Evolutionary conservation across 2,329 filamentous ascomycete genomes (phyloP).

Genomic region (Graphilbum fragrans): DNA sequence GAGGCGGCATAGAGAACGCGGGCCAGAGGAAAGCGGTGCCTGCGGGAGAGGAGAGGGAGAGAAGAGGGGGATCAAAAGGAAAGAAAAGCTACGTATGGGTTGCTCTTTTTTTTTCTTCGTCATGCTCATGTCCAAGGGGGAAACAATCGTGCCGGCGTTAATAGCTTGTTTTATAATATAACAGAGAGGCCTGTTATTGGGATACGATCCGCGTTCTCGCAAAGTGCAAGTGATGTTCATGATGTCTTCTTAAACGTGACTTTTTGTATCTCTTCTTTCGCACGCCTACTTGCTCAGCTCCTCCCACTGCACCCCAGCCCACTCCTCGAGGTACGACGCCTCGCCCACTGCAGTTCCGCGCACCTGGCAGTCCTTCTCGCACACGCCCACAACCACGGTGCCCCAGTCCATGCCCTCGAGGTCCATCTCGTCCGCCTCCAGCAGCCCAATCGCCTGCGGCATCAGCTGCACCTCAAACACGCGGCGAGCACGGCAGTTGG

Average conservation of each 20-base stretch:
- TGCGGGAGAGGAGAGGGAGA: too few relatives aligned
- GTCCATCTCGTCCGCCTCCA: conserved; percentile 65
- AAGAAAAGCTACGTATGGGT: not conserved
- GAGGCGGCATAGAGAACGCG: conserved; percentile 56
- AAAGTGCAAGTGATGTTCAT: not conserved
- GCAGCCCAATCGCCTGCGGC: conserved; percentile 77
- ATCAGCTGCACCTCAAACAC: conserved; percentile 89
- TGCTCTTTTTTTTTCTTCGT: not conserved
- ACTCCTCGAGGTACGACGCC: conserved; percentile 81
- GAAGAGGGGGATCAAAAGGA: too few relatives aligned
- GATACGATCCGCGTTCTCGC: not conserved
- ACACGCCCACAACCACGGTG: conserved; percentile 79
- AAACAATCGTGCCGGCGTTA: not conserved
- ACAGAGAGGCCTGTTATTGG: not conserved
- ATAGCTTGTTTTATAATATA: not conserved
- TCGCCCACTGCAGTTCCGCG: conserved; percentile 44
- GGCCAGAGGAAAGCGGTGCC: not conserved
- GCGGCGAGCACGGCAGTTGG: conserved; percentile 60
- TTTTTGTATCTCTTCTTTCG: not conserved
- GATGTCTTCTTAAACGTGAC: too few relatives aligned
- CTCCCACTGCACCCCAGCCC: conserved; percentile 98
- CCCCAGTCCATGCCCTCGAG: conserved; percentile 96
- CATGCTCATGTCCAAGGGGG: not conserved
- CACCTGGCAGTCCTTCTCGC: conserved; percentile 64
- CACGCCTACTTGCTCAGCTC: conserved; percentile 38